Base-by-base conservation (phyloP, 306 rosid species). In the Rosa lucieae region DNA sequence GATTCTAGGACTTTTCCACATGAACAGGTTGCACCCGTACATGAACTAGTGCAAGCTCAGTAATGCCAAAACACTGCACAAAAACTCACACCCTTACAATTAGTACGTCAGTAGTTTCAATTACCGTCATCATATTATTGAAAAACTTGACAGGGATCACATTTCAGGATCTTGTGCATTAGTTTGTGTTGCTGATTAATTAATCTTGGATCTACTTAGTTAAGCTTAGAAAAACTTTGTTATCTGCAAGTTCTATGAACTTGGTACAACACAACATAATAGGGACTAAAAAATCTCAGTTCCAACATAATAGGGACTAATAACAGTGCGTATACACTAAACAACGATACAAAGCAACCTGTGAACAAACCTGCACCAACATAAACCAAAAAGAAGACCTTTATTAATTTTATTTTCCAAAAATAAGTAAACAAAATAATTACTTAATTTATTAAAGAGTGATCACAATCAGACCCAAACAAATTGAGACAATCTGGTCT, bases 11-110 rank as follows among this genome's bases (percentile, higher is more conserved):
- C 40, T 82, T 83, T 88, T 93, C 99, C 99, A 96, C 92, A 89
- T 83, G 83, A 88, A 91, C 43, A 96, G 81, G 72, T 96, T 91
- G 86, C 99, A 96, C 23, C 98, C 99, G 66, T 96, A 88, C 98
- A 93, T 80, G 67, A 96, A 93, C 87, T 93, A 55, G 77, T 96
- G 99, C 82, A 96, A 75, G 71, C 99, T 90, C 49, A 93, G 76
- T 85, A 96, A 82, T 9, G 96, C 87, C 82, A 93, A 89, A 78
- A 89, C 87, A 70, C 98, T 96, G 97, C 91, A 88, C 71, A 76
- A 66, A 76, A 61, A 52, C 58, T 61, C 63, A 49, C 69, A 42
- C 46, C 47, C 51, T 46, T n/a, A 26, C 8, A 56, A 17, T 73
- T 37, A 73, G 77, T 58, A 53, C 8, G 1, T 6, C 18, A 17